Conservation (phyloP, 2,329 filamentous ascomycete genomes). For the Aspergillus fischeri region DNA sequence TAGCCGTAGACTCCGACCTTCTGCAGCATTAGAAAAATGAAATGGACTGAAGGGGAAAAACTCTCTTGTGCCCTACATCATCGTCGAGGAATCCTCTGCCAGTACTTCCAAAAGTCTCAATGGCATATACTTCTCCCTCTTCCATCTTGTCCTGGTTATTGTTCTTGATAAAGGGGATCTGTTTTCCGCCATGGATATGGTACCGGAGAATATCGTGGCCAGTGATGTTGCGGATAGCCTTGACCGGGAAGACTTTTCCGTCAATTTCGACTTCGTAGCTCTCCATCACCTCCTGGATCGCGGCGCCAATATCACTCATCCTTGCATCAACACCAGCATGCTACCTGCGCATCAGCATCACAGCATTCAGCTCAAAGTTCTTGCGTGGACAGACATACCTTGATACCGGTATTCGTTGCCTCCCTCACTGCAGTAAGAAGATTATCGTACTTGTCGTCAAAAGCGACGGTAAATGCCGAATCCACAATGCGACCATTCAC, state of each 20-base stretch:
- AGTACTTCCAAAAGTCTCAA: constrained; percentile 56
- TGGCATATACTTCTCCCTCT: constrained; percentile 56
- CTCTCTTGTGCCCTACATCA: constrained; percentile 33
- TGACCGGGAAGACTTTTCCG: constrained; percentile 51
- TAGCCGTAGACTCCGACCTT: constrained; percentile 53
- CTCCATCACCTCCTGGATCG: constrained; percentile 60
- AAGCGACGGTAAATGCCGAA: constrained; percentile 74
- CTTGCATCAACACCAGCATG: constrained; percentile 54
- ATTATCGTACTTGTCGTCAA: constrained; percentile 70
- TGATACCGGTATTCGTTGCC: constrained; percentile 48
- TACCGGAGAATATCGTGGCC: constrained; percentile 55
- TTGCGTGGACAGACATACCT: constrained; percentile 23
- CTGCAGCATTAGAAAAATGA: background rate
- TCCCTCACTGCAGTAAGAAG: constrained; percentile 62
- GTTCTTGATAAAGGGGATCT: constrained; percentile 53
- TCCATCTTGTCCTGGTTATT: constrained; percentile 52
- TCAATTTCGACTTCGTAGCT: constrained; percentile 57
- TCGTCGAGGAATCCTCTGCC: constrained; percentile 48
- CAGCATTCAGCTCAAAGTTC: background rate
- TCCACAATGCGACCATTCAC: constrained; percentile 77
- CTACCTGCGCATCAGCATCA: constrained; percentile 17
- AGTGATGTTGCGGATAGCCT: constrained; percentile 52
- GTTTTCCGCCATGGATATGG: constrained; percentile 55
- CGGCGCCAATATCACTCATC: constrained; percentile 53
- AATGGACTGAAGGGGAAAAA: background rate